phyloP scores from a whole-genome alignment of 2,329 filamentous ascomycete species.

The Paradendryphiella salina region DNA sequence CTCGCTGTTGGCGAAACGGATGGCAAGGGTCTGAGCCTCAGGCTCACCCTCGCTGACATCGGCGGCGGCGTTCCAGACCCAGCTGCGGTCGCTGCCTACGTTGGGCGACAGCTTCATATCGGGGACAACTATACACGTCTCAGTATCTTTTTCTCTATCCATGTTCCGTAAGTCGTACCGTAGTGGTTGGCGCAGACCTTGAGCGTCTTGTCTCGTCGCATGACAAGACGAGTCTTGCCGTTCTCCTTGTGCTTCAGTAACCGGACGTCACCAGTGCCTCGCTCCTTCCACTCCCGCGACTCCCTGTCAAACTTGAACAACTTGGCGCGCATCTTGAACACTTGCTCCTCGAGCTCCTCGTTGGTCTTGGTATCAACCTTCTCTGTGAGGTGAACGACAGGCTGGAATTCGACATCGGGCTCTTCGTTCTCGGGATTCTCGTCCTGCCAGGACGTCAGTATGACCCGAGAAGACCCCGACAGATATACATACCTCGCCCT shows the following conservation, averaged over 20 bases:
- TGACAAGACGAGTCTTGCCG: conserved; percentile 94
- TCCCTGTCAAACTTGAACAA: conserved; percentile 97
- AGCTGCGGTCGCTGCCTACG: conserved; percentile 95
- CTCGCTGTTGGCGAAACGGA: conserved; percentile 96
- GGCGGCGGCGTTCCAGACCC: conserved; percentile 98
- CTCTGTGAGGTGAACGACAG: conserved; percentile 92
- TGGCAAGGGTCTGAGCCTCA: conserved; percentile 92
- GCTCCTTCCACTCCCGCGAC: conserved; percentile 96
- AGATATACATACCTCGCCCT: conserved; percentile 49
- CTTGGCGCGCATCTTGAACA: conserved; percentile 99
- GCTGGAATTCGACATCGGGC: conserved; percentile 95
- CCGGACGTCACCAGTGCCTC: conserved; percentile 93
- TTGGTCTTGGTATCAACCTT: conserved; percentile 97
- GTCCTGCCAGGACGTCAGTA: conserved; percentile 52
- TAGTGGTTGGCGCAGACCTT: conserved; percentile 99
- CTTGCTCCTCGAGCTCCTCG: conserved; percentile 95
- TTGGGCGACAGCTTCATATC: conserved; percentile 99
- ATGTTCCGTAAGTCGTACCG: conserved; percentile 61
- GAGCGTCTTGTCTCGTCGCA: conserved; percentile 99
- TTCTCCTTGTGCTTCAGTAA: conserved; percentile 99
- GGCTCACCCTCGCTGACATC: conserved; percentile 98
- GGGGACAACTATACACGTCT: conserved; percentile 70
- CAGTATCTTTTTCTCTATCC: conserved; percentile 23
- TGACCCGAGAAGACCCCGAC: neutral
- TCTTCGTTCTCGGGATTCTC: conserved; percentile 85